Evolutionary conservation across 2,329 filamentous ascomycete species (phyloP), one percentile per base, ranked within the genome.

Genomic region (Calonectria leucothoes): DNA sequence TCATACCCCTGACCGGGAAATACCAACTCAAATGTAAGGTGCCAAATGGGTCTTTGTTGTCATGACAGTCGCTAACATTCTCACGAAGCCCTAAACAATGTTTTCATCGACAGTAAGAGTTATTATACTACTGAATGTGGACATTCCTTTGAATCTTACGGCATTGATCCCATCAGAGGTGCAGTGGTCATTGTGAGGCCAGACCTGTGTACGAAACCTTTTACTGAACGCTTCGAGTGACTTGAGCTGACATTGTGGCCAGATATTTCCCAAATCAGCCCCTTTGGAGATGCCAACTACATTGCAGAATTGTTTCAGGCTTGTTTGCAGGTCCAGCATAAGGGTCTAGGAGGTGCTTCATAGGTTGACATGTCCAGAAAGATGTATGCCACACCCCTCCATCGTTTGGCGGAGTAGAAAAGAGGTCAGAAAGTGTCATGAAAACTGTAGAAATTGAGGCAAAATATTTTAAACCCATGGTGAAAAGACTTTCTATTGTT

Each of bases 111-210:
- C 2, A 73, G 71, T 0, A 5, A 42, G 29, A 79, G 37, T 27
- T 72, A 75, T 1, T 77, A 80, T 14, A 68, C 74, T 55, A 2
- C 68, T 0, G 70, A 69, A 0, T 78, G 71, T 3, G 78, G 78
- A 0, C 48, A 63, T 1, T 69, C 72, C 0, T 79, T 75, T 2
- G 4, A 48, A 0, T 66, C 57, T 1, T 79, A 80, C 6, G 78
- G 78, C 2, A 61, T 80, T 6, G n/a, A 72, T 10, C 14, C 35
- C 0, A 37, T 33, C 3, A 39, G 23, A 6, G 78, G 78, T 1
- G 74, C 66, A 1, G 65, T 79, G 11, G 17, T 74, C 0, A 39
- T 80, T 12, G 61, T 80, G 31, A 55, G 78, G 2, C 78, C 78
- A 0, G 78, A 80, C 14, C 31, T 74, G 15, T 79, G 78, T 80